Evolutionary conservation across 192 early-diverging fungal species (phyloP).

Genomic region (Linnemannia hyalina): DNA sequence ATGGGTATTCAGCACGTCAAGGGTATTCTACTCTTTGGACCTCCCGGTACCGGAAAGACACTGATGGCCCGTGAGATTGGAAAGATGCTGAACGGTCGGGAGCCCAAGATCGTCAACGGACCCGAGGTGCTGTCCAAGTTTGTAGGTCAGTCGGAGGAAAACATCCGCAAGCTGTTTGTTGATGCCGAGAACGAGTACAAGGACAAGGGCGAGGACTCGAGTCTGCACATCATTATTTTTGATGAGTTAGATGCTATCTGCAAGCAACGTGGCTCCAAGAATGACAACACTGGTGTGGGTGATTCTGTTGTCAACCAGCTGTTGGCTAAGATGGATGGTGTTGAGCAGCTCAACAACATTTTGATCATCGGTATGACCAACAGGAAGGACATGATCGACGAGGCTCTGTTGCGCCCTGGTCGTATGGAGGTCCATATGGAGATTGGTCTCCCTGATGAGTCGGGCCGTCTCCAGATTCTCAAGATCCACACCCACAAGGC

Average conservation of each 20-base stretch:
- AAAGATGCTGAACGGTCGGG: slow-evolving; percentile 96
- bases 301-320: slow-evolving; percentile 98
- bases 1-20: slow-evolving; percentile 99
- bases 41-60: slow-evolving; percentile 98
- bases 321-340: slow-evolving; percentile 99
- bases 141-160: slow-evolving; percentile 97
- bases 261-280: slow-evolving; percentile 94
- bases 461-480: slow-evolving; percentile 92
- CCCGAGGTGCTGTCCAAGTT: slow-evolving; percentile 97
- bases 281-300: slow-evolving; percentile 94
- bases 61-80: slow-evolving; percentile 98
- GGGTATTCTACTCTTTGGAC: slow-evolving; percentile 90
- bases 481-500: slow-evolving; percentile 96
- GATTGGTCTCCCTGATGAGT: slow-evolving; percentile 93
- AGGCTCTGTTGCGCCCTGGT: slow-evolving; percentile 95
- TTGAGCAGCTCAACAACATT: slow-evolving; percentile 98
- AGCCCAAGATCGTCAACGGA: slow-evolving; percentile 96
- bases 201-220: slow-evolving; percentile 89
- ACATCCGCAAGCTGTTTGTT: slow-evolving; percentile 96
- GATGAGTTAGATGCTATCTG: slow-evolving; percentile 99
- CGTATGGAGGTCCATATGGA: slow-evolving; percentile 98
- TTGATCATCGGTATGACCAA: slow-evolving; percentile 99
- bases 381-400: slow-evolving; percentile 97
- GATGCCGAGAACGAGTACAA: slow-evolving; percentile 97
- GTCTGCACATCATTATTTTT: slow-evolving; percentile 97